Base-by-base conservation (phyloP, 257 asterid species). In the Fraxinus anomala region DNA sequence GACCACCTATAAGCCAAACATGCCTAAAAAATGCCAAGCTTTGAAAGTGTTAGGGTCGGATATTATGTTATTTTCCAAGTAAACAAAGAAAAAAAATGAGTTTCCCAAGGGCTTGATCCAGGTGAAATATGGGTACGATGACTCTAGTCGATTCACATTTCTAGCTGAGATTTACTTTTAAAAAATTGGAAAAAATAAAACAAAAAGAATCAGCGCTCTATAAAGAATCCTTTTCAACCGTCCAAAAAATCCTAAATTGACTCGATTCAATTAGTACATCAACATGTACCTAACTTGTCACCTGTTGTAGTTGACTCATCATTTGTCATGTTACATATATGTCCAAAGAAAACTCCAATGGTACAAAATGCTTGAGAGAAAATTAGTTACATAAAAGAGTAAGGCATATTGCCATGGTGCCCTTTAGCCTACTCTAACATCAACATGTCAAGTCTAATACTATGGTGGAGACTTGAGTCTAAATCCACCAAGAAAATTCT, bases 391-490 rank as follows among this genome's bases (percentile, higher is more conserved):
- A 49, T 13, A 23, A 54, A 26, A 42, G 72, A 61, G 73, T 74
- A 66, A 76, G 47, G 71, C 56, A 77, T 51, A 59, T 16, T 49
- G n/a, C 34, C 33, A 56, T 67, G 68, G 71, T 80, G 76, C 36
- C 30, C 72, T 54, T 72, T 72, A 59, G 72, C 72, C 61, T 30
- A 47, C 34, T 54, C 70, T 74, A 59, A 14, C 79, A 68, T 66
- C 19, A 66, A 44, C 56, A 68, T 68, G 65, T 74, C 79, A 80
- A 73, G 47, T 6, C 37, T 34, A 14, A 49, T 59, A 39, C 5
- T 31, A 63, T 69, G 82, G 74, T 69, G 80, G 75, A 70, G 61
- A 56, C 66, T 72, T 54, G 67, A 72, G 51, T 59, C 51, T 40
- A 72, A 59, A 37, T 72, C 77, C 77, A 72, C 77, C 73, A 78